Base-by-base conservation (phyloP, 768 basidiomycete species). In the Psilocybe subaeruginosa region DNA sequence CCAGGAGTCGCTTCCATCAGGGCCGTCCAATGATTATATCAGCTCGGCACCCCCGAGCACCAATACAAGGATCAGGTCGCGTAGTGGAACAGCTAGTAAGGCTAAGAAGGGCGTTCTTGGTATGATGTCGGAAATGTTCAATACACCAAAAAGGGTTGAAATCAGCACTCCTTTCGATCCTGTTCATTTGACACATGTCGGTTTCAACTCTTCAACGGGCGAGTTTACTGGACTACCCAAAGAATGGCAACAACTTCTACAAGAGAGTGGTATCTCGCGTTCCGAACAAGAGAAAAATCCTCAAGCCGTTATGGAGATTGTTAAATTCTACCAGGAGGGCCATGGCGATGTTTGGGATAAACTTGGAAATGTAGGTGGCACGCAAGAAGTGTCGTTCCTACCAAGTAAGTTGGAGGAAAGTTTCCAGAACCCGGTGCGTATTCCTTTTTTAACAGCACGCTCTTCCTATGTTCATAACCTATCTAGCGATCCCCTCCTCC, bases 91-190 rank as follows among this genome's bases (percentile, higher is more conserved):
- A 16, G 70, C 78, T 3, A 71, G 75, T 50, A 85, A 84, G 73
- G 61, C 77, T 35, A 84, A 82, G 78, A 90, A 89, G 76, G 86
- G 90, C 63, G 85, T 92, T 72, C 82, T 93, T 69, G 83, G 90
- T 43, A 88, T 92, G 71, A 88, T 94, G 78, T 80, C 80, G n/a
- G 80, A 80, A 56, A 76, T 82, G 67, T 88, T 93, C 74, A 88
- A 84, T 71, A 80, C 85, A 58, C 83, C 84, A 41, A 93, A 92
- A 75, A 85, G 90, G 11, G 87, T 85, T 12, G 95, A 97, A 76
- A 99, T 99, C 80, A 95, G 93, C 73, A 96, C 95, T 0, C 97
- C 97, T 0, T 99, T 97, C 73, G 97, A 99, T 76, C 97, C 97
- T 33, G 97, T 99, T 41, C 97, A 99, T 79, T 90, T 99, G 70